Evolutionary conservation across 2,329 filamentous ascomycete genomes (phyloP), one percentile per base, ranked within the genome.

Genomic region (Aureobasidium sp.): DNA sequence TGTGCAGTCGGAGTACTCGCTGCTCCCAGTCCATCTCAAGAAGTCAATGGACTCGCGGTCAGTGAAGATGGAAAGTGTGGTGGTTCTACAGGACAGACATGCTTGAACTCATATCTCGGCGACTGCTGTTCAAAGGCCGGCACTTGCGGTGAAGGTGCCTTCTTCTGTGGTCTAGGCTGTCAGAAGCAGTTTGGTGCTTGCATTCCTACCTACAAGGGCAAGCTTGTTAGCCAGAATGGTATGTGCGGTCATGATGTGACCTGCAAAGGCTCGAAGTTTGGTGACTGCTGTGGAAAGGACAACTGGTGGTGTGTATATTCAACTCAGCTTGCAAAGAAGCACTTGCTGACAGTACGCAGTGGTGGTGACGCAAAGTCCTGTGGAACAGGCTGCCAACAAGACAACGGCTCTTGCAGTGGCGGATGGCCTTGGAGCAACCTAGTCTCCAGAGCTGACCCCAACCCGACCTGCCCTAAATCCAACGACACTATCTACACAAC

Each of bases 401-500:
- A 40, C 7, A 54, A 44, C 31, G 59, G 59, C 14, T 27, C 40
- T 19, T 61, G 59, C 24, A 29, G 29, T 35, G 27, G 24, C 24
- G 29, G 27, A 47, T 40, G 40, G 60, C 42, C 45, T 44, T 57
- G 35, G 40, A 33, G 50, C 42, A 40, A 42, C 27, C 12, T 59
- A 15, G 22, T 22, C 5, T 19, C 42, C 19, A 53, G 49, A 62
- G 44, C 60, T 8, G 50, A 53, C 12, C 40, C 42, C 14, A 62
- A 57, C 52, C 52, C 53, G 44, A 60, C 64, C 7, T 71, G 69
- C 45, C 69, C 69, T 4, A 49, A 37, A 3, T 64, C 63, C 3
- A 67, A 71, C 45, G 61, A 56, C 37, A 70, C 62, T 27, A 61
- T 64, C 2, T 70, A 70, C 58, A 65, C 60, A 14, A 63, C 64